Conservation (phyloP, 257 asterid genomes). For the Coffea canephora region DNA sequence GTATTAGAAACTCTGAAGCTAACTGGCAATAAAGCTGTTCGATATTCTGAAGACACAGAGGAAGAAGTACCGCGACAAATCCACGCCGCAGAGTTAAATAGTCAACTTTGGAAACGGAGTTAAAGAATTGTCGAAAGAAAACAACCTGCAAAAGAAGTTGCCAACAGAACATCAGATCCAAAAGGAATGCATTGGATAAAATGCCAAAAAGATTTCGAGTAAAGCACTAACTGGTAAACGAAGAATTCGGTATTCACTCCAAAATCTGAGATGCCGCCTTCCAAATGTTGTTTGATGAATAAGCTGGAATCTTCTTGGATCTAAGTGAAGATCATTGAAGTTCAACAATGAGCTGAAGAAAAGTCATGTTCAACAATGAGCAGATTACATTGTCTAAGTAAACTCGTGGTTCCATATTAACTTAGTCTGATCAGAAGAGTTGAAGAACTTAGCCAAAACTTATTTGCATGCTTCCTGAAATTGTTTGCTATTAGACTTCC, state of each 20-base stretch:
- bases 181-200: not conserved
- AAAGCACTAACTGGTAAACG: slow-evolving; percentile 52
- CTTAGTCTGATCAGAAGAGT: not conserved
- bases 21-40: not conserved
- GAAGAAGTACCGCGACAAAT: slow-evolving; percentile 51
- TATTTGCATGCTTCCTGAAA: too few species aligned
- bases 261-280: slow-evolving; percentile 59
- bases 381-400: too few species aligned
- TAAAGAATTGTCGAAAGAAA: slow-evolving; percentile 65
- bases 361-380: not conserved
- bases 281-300: slow-evolving; percentile 76
- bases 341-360: not conserved
- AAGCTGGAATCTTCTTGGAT: slow-evolving; percentile 66
- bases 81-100: slow-evolving; percentile 76
- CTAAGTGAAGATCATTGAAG: slow-evolving; percentile 23
- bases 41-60: not conserved
- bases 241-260: slow-evolving; percentile 54
- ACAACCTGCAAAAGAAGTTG: slow-evolving; percentile 42
- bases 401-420: too few species aligned
- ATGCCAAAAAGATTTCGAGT: not conserved
- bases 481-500: too few species aligned
- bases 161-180: not conserved
- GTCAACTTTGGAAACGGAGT: slow-evolving; percentile 62
- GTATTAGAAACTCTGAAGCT: not conserved
- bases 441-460: not conserved